phyloP scores from a whole-genome alignment of 1,284 basidiomycete genomes.

The Malassezia brasiliensis region DNA sequence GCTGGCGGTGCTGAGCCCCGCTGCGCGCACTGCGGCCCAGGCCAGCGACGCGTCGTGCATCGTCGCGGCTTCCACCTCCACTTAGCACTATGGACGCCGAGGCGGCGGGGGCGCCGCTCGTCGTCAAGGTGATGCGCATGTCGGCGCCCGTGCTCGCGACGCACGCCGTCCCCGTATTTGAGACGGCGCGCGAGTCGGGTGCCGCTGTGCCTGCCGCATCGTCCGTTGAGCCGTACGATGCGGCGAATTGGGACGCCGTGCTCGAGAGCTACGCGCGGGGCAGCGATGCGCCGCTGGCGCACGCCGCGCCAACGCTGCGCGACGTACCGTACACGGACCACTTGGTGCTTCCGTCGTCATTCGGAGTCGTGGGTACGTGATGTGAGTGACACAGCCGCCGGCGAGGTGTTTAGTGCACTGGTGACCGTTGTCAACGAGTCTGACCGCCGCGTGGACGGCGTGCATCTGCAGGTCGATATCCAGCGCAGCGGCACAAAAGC shows the following conservation, averaged over 20 bases:
- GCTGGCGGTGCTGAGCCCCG: not conserved
- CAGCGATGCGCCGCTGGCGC: not conserved
- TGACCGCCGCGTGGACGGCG: not conserved
- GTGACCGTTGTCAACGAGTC: constrained; percentile 8
- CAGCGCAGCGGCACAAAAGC: not conserved
- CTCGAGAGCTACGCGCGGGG: not conserved
- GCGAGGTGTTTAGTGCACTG: constrained; percentile 13
- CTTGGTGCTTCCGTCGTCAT: constrained; percentile 7
- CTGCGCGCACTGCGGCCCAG: not conserved
- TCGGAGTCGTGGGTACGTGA: constrained; percentile 11
- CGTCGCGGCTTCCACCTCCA: not conserved
- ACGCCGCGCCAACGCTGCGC: not conserved
- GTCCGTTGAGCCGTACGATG: not conserved
- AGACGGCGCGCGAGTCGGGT: not conserved
- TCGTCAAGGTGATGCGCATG: constrained; percentile 16
- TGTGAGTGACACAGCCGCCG: constrained; percentile 2
- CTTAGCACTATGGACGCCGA: not conserved
- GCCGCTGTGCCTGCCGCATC: not conserved
- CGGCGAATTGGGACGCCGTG: constrained; percentile 1
- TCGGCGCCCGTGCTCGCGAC: constrained; percentile 7
- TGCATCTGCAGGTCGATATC: constrained; percentile 7
- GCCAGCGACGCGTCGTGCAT: not conserved
- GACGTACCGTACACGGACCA: constrained; percentile 10
- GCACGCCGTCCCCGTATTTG: constrained; percentile 5
- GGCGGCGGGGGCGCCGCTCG: constrained; percentile 8